Evolutionary conservation across 2,329 filamentous ascomycete species (phyloP).

Genomic region (Apiospora pterosperma): DNA sequence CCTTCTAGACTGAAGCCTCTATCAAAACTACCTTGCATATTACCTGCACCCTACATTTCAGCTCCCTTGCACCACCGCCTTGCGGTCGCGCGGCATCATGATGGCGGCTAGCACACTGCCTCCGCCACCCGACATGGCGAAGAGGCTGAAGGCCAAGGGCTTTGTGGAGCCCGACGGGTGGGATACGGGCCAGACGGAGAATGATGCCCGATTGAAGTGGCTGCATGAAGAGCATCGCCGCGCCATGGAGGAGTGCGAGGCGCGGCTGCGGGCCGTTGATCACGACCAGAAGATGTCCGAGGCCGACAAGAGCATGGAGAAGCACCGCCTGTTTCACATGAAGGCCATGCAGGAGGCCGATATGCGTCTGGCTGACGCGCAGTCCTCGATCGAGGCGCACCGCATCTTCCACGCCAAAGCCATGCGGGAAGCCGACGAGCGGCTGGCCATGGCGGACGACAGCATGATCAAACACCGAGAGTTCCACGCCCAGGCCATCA

Average conservation of each 20-base stretch:
- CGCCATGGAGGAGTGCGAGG: background rate
- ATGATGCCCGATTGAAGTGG: background rate
- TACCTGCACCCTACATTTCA: background rate
- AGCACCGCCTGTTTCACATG: constrained; percentile 3
- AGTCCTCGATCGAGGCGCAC: constrained; percentile 1
- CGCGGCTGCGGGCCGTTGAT: background rate
- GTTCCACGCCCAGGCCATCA: background rate
- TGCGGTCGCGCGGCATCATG: background rate
- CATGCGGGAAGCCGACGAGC: constrained; percentile 3
- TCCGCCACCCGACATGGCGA: background rate
- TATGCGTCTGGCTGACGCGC: background rate
- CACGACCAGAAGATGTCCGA: background rate
- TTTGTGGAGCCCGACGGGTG: background rate
- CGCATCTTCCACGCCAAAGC: constrained; percentile 3
- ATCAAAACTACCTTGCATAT: background rate
- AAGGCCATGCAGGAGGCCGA: constrained; percentile 4
- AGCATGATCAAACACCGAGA: constrained; percentile 4
- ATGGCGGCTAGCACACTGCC: background rate
- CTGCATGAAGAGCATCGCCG: background rate
- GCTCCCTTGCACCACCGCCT: background rate
- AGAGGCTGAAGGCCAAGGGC: background rate
- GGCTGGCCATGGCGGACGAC: background rate
- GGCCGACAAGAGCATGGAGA: constrained; percentile 5
- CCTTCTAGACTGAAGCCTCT: background rate
- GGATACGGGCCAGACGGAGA: background rate